Evolutionary conservation across 352 stramenopile genomes (phyloP), one percentile per base, ranked within the genome.

Genomic region (Ophiocytium majus): DNA sequence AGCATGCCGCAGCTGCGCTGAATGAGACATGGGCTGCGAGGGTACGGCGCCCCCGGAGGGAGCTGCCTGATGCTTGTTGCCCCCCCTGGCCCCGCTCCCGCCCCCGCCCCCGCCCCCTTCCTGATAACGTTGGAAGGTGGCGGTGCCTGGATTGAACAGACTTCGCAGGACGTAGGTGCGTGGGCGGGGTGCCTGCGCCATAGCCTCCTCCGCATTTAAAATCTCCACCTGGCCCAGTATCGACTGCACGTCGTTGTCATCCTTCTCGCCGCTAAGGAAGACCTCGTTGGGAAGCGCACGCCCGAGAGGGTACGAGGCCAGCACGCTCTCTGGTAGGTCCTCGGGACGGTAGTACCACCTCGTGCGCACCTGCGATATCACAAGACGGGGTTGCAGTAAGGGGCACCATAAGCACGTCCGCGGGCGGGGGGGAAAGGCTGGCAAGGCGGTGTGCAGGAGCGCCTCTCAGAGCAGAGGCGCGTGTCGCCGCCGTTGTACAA

Each of bases 171-270:
- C 32, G 14, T 78, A 78, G 32, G 5, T 78, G 32, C 35, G 32
- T 14, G 32, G 66, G 32, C 35, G 66, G 5, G 66, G 66, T 14
- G 35, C 35, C 32, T 43, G 32, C 32, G 66, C 32, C 5, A 14
- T 14, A 14, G 66, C 66, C 5, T 5, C 35, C 5, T 5, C 5
- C 35, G 66, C 66, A 71, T 71, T 23, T 23, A 71, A 23, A 10
- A 78, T 17, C 5, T 5, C 32, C 5, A 43, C 66, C 5, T 14
- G 32, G 5, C 66, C 66, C 5, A 78, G 32, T 5, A 78, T 78
- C 5, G 66, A 78, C 35, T 78, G 66, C 35, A 78, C 66, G 35
- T 78, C 66, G 35, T 78, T 78, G 32, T 78, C 66, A 14, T 78
- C 66, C 5, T 17, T 5, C 35, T 78, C 66, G 35, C 35, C 66